Percentiles rank a stretch among this genome's conserved stretches.
These are phyloP conservation scores for Cubamyces lactineus DNA, from an alignment of 768 basidiomycete species.

Conservation along the genomic window DNA sequence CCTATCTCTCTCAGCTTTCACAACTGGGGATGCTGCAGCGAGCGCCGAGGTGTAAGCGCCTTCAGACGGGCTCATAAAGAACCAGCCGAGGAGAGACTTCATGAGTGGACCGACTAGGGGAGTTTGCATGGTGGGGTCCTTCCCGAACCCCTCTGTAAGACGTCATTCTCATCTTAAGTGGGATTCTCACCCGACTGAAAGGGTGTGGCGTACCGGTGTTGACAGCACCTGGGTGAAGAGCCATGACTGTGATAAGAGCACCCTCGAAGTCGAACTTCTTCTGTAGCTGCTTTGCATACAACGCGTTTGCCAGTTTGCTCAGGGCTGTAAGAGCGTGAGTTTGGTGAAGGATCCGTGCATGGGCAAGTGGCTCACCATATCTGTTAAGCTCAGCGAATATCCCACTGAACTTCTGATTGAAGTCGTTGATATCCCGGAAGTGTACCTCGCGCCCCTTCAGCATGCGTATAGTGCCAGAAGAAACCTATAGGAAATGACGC, in stretches of 20 bases:
- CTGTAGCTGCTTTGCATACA: constrained; percentile 56
- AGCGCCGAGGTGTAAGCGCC: constrained; percentile 44
- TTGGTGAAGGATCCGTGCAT: neutral
- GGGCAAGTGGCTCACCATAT: constrained; percentile 23
- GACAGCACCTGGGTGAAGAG: constrained; percentile 48
- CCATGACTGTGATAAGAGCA: constrained; percentile 43
- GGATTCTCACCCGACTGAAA: neutral
- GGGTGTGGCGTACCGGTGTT: constrained; percentile 36
- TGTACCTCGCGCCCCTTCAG: constrained; percentile 17
- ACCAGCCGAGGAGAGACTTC: constrained; percentile 26
- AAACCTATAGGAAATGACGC: constrained; percentile 18
- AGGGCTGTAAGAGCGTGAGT: constrained; percentile 38
- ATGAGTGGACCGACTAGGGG: constrained; percentile 10
- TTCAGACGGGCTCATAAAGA: constrained; percentile 36
- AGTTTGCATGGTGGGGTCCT: constrained; percentile 8
- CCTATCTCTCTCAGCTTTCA: constrained; percentile 37
- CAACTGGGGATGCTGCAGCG: constrained; percentile 43
- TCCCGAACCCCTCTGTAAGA: constrained; percentile 19
- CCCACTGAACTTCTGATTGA: constrained; percentile 31
- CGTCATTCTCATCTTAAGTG: neutral
- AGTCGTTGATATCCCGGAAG: constrained; percentile 31
- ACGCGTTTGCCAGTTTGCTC: constrained; percentile 54
- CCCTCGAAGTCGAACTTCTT: constrained; percentile 43
- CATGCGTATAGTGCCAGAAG: constrained; percentile 12
- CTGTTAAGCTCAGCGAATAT: constrained; percentile 22